A percentile compares a stretch with the other conserved stretches of the same genome.
phyloP scores from a whole-genome alignment of 805 yeast genomes.

The Kodamaea laetipori region DNA sequence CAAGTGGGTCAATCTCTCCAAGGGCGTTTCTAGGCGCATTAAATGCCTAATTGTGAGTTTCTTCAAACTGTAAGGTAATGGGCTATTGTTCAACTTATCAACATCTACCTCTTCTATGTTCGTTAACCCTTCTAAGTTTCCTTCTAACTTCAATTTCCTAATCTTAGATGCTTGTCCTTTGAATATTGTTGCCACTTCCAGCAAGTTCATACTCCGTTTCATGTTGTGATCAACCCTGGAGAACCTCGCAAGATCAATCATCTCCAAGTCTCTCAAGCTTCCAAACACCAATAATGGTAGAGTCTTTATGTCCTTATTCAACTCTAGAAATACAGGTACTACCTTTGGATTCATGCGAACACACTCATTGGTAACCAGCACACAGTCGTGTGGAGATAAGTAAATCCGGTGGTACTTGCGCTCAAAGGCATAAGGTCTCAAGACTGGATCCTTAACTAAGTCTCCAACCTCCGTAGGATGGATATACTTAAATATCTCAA shows the following conservation, averaged over 20 bases:
- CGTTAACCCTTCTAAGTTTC: background rate
- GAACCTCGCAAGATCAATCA: background rate
- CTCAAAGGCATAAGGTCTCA: constrained; percentile 2
- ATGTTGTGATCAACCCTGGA: background rate
- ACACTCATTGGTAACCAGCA: background rate
- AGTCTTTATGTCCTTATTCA: background rate
- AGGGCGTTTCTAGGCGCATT: too few species aligned
- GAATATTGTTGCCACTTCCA: too few species aligned
- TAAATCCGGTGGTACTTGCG: background rate
- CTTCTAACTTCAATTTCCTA: background rate
- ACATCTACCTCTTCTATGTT: background rate
- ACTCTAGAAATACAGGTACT: background rate
- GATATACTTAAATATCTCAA: background rate
- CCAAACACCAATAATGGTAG: background rate
- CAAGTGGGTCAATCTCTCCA: background rate
- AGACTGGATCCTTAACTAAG: background rate
- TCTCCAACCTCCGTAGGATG: background rate
- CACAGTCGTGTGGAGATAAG: background rate
- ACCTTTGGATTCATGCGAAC: background rate
- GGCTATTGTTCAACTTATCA: background rate
- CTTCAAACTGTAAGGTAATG: background rate
- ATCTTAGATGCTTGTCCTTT: background rate
- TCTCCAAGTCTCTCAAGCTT: background rate
- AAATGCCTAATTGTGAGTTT: background rate
- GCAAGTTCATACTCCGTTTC: background rate